Base-by-base conservation (phyloP, 345 rosid species). In the sweet orange (Citrus sinensis) region DNA sequence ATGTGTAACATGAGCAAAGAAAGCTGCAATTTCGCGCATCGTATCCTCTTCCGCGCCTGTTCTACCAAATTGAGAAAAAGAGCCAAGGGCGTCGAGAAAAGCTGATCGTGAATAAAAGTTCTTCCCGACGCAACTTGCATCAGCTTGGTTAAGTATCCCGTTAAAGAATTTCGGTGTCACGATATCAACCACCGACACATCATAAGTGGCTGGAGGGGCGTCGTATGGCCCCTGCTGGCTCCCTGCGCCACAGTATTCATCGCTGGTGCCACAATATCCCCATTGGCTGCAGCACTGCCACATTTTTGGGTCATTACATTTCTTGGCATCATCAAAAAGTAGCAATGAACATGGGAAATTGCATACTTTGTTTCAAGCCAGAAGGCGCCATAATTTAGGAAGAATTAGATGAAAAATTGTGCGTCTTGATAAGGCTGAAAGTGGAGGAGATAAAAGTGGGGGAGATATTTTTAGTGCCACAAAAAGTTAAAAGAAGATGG, bases 1-100 rank as follows among this genome's bases (percentile, higher is more conserved):
- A 74, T 92, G 98, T 92, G 98, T 92, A 78, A 83, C 89, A 76
- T 94, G 97, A 1, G 95, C 97, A 60, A 91, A 94, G 82, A 90
- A 91, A 7, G 93, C 89, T 5, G 98, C 98, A 32, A 93, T 89
- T 82, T 92, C 94, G 8, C 98, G 91, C 79, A 75, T 89, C 4
- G 89, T 82, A 67, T 86, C 93, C 39, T 86, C 91, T 7, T 19
- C 79, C 0, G 86, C 81, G 1, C 94, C 93, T 10, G 79, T 75
- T 58, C 78, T 81, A 73, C 93, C 98, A 29, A 94, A 94, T 29
- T 76, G 79, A 55, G 92, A 71, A 62, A 67, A 91, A 0, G 90
- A 81, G 0, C 66, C 59, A 19, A 84, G 76, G n/a, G 95, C 97
- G 1, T 80, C 79, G 1, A 94, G 86, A 77, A 94, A 90, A 6